phyloP scores from a whole-genome alignment of 352 stramenopile genomes.

The Pythium chondricola region DNA sequence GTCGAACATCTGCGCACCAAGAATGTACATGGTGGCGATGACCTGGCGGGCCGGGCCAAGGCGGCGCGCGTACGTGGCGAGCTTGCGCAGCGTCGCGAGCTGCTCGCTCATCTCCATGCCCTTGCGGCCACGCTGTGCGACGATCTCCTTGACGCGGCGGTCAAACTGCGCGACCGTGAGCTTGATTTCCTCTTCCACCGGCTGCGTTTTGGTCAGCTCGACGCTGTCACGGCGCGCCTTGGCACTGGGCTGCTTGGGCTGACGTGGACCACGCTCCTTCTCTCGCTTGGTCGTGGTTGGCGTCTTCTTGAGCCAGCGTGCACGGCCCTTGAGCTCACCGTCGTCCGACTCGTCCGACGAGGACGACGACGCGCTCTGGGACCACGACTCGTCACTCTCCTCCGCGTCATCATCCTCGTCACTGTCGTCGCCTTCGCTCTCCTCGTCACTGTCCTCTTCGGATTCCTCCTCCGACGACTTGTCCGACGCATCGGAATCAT shows the following conservation, averaged over 20 bases:
- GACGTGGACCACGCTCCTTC: constrained; percentile 22
- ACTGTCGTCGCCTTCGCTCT: constrained; percentile 28
- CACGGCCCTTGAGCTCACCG: constrained; percentile 92
- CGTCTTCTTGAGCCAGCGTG: constrained; percentile 94
- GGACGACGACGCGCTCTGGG: constrained; percentile 52
- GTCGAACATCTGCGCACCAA: constrained; percentile 79
- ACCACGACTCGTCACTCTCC: constrained; percentile 33
- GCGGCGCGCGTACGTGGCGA: constrained; percentile 72
- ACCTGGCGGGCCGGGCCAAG: constrained; percentile 72
- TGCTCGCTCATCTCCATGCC: constrained; percentile 71
- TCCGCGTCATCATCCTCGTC: constrained; percentile 18
- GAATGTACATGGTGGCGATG: constrained; percentile 75
- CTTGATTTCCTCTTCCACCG: constrained; percentile 83
- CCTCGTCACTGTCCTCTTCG: constrained; percentile 25
- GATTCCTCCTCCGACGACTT: constrained; percentile 26
- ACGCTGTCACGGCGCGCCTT: constrained; percentile 46
- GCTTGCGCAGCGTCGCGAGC: constrained; percentile 61
- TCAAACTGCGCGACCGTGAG: constrained; percentile 75
- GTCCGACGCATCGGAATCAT: constrained; percentile 31
- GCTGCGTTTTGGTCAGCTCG: constrained; percentile 38
- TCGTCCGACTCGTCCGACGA: constrained; percentile 70
- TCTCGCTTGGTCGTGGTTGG: constrained; percentile 54
- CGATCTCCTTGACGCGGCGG: constrained; percentile 77
- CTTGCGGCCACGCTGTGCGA: constrained; percentile 81
- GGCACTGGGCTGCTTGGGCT: constrained; percentile 29